Base-by-base conservation (phyloP, 208 protist species). In the Willaertia magna region DNA sequence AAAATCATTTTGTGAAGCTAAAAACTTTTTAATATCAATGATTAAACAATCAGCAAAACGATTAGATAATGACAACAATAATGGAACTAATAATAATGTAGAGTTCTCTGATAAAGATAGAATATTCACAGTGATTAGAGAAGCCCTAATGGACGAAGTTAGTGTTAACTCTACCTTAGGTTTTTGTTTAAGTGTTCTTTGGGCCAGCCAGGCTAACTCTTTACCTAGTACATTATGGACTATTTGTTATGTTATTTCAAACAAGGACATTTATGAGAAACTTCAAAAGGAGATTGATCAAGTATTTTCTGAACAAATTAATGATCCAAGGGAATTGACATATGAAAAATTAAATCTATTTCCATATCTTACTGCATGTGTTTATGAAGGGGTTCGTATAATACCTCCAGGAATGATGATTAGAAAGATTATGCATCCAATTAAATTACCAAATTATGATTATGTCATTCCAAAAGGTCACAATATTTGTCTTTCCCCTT, bases 381-480 rank as follows among this genome's bases (percentile, higher is more conserved):
- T 81, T 0, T 40, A 81, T 42, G 76, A 81, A 40, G 44, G 76
- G 30, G 51, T 81, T 51, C 22, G 76, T n/a, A 26, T 81, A 1
- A 26, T 42, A 52, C 30, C 76, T 52, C 76, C 76, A 51, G 76
- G 76, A 47, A 81, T 81, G n/a, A 26, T 81, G 0, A 81, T 81
- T 51, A 47, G 76, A 51, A 81, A 81, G 44, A 43, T 81, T 18
- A 51, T 47, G 40, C 40, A 40, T 16, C 44, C 76, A 40, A 51
- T 81, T 46, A 46, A 51, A 46, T 16, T 81, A 6, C 18, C 18
- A 20, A 26, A 30, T 16, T 18, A 39, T 40, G 44, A 47, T 18
- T 40, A 40, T 11, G 51, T 81, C 44, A 51, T 81, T 42, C 76
- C 76, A 81, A n/a, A 81, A 49, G 76, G 76, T 20, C 76, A 81